phyloP scores from a whole-genome alignment of 805 yeast species.

The Spathaspora hagerdaliae region DNA sequence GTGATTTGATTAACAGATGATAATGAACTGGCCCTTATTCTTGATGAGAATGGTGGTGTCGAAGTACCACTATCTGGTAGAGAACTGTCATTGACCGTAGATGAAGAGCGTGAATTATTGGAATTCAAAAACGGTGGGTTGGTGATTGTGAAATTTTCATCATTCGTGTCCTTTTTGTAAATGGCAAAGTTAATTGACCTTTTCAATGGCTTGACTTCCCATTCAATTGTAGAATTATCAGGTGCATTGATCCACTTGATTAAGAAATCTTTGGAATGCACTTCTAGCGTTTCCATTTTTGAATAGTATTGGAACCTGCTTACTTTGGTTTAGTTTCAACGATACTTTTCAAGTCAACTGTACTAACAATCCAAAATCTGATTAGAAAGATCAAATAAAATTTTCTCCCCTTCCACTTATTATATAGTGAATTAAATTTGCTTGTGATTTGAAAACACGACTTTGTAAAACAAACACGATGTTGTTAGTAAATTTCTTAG shows the following conservation, averaged over 20 bases:
- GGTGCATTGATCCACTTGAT: conserved; percentile 88
- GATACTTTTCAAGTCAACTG: no score
- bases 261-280: conserved; percentile 83
- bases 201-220: conserved; percentile 76
- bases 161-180: conserved; percentile 29
- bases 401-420: no score
- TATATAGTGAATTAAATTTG: no score
- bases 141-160: background rate
- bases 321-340: no score
- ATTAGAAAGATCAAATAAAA: no score
- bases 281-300: conserved; percentile 74
- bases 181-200: conserved; percentile 40
- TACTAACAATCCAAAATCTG: no score
- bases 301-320: no score
- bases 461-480: no score
- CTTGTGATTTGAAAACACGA: no score
- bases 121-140: conserved; percentile 3
- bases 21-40: conserved; percentile 9
- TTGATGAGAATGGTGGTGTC: background rate
- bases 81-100: background rate
- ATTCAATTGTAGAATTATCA: conserved; percentile 59
- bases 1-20: conserved; percentile 10
- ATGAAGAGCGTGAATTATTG: background rate
- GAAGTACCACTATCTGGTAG: conserved; percentile 3
- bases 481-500: no score